Evolutionary conservation across 495 filamentous ascomycete genomes (phyloP), one percentile per base, ranked within the genome.

Genomic region (Penicillium malachiteum): DNA sequence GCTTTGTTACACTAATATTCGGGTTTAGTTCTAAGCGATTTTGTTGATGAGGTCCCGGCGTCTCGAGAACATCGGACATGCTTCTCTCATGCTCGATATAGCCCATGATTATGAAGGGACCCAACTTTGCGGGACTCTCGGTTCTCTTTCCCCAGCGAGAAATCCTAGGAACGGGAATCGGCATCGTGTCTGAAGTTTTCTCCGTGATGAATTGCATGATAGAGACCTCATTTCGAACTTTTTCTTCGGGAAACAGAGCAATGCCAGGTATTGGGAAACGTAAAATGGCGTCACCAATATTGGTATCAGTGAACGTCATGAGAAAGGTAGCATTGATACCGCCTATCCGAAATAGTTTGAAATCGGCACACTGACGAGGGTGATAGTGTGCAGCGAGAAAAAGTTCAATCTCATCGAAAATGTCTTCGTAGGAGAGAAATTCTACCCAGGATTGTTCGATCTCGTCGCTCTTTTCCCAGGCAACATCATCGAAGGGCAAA

Each of bases 21-120:
- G 34, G 33, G 41, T 50, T 42, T 9, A 59, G 45, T 32, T 46
- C 32, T 40, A n/a, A 34, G 41, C 50, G 43, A n/a, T 48, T 41
- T 31, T 48, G 13, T 48, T 16, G 3, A 35, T 42, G 17, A 8
- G 40, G 32, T 7, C 18, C 55, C 12, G 55, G 55, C 48, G 41
- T 48, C 4, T 58, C 38, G 7, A 58, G 45, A 34, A 30, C 12
- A 42, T 52, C 50, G 18, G 35, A 54, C 43, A 58, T 48, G 21
- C 34, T 49, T n/a, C 18, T 53, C 16, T 58, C 44, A 26, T 78
- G 67, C 5, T 73, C 58, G 42, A 79, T 63, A 55, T 76, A 77
- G 7, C 74, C 73, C 69, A 79, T 76, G 43, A 81, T 74, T 38
- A 81, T 74, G 58, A 77, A 81, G 2, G 78, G 75, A 7, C 74